Conservation (phyloP, 441 rosid genomes). For the Brassica hybrid region DNA sequence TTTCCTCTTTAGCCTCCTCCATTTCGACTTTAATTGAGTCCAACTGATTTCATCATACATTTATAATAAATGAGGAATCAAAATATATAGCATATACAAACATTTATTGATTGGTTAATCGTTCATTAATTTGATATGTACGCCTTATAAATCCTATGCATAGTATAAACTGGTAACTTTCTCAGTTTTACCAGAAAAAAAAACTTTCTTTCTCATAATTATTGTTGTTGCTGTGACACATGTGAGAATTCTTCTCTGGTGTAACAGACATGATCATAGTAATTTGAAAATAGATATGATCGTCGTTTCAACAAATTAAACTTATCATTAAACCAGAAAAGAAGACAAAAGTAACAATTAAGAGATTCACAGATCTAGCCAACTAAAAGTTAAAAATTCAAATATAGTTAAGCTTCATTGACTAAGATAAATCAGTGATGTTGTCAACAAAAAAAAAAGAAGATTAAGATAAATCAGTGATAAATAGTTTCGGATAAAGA, state of each 20-base stretch:
- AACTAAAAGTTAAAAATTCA: neutral
- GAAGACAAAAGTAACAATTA: neutral
- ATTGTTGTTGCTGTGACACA: constrained; percentile 10
- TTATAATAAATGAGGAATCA: neutral
- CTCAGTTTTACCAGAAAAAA: too few relatives aligned
- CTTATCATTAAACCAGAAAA: neutral
- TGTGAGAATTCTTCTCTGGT: constrained; percentile 1
- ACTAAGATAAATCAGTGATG: neutral
- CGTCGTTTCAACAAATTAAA: neutral
- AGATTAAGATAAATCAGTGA: neutral
- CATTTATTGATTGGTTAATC: neutral
- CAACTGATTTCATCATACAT: constrained; percentile 52
- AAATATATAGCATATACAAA: constrained; percentile 4
- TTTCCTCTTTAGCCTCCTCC: constrained; percentile 77
- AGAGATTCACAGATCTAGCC: constrained; percentile 23
- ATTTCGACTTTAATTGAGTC: constrained; percentile 69
- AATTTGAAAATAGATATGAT: constrained; percentile 1
- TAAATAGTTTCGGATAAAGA: constrained; percentile 5
- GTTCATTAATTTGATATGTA: constrained; percentile 9
- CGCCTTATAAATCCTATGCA: neutral
- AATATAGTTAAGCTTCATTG: constrained; percentile 1
- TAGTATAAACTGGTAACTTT: neutral
- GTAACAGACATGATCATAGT: neutral
- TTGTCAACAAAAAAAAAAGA: neutral
- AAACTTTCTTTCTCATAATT: neutral